Percentiles rank a stretch among this genome's conserved stretches.
phyloP scores from a whole-genome alignment of 768 basidiomycete genomes.

The Pulveroboletus sp. region DNA sequence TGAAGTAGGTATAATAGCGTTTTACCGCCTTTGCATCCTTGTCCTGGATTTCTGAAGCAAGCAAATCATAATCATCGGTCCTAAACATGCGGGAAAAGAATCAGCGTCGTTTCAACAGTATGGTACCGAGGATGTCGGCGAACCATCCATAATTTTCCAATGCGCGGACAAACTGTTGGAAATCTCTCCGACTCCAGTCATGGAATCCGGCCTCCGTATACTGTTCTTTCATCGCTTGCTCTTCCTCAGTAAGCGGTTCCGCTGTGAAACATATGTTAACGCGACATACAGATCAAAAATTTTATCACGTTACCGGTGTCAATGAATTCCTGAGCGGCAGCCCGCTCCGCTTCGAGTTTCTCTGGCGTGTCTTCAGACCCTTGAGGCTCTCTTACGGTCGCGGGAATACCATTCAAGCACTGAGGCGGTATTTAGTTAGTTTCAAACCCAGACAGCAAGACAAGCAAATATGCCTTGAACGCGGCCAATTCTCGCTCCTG shows the following conservation, averaged over 20 bases:
- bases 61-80: constrained; percentile 62
- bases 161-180: constrained; percentile 84
- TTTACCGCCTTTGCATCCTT: constrained; percentile 78
- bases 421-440: constrained; percentile 19
- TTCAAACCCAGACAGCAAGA: background rate
- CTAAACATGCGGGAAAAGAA: constrained; percentile 30
- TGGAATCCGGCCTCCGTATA: constrained; percentile 78
- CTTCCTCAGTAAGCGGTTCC: constrained; percentile 88
- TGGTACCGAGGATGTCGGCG: constrained; percentile 17
- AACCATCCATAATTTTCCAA: constrained; percentile 82
- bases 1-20: constrained; percentile 79
- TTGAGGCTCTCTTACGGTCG: constrained; percentile 60
- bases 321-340: constrained; percentile 80
- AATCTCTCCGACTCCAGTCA: constrained; percentile 91
- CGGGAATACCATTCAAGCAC: constrained; percentile 66
- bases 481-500: constrained; percentile 87
- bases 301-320: constrained; percentile 58
- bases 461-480: constrained; percentile 51
- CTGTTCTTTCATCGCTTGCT: constrained; percentile 76
- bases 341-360: constrained; percentile 76
- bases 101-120: background rate
- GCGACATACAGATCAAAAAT: background rate
- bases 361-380: constrained; percentile 80
- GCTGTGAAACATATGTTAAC: constrained; percentile 43
- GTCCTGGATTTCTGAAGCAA: constrained; percentile 82